Conservation (phyloP, 1,284 basidiomycete species). For the Entoloma clypeatum region DNA sequence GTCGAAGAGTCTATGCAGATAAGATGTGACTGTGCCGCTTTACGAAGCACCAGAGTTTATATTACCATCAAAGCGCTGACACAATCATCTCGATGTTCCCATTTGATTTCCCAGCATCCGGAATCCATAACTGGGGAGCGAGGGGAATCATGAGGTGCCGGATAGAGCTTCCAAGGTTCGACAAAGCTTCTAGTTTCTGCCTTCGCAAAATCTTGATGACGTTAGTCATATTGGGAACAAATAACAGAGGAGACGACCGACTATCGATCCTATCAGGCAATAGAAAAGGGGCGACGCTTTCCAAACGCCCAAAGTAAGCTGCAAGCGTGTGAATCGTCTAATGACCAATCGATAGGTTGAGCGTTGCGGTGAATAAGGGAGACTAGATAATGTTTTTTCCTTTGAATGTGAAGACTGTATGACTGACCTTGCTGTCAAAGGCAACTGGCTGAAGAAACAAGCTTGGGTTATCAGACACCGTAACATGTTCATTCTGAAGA, state of each 20-base stretch:
- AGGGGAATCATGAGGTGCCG: conserved; percentile 50
- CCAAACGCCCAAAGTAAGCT: conserved; percentile 53
- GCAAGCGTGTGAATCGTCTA: conserved; percentile 48
- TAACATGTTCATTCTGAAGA: conserved; percentile 19
- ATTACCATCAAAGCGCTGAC: conserved; percentile 65
- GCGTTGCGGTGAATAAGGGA: not conserved
- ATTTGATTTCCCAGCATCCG: conserved; percentile 71
- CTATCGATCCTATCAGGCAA: conserved; percentile 7
- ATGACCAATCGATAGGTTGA: not conserved
- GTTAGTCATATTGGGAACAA: conserved; percentile 3
- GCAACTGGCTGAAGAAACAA: conserved; percentile 53
- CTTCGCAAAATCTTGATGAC: conserved; percentile 7
- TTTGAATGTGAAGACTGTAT: conserved; percentile 4
- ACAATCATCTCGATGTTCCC: conserved; percentile 69
- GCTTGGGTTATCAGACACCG: conserved; percentile 21
- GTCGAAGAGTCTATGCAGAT: conserved; percentile 53
- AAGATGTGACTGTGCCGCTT: too few species aligned
- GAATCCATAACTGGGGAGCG: conserved; percentile 54
- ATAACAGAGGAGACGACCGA: conserved; percentile 4
- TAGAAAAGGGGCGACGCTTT: conserved; percentile 36
- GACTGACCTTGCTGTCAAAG: conserved; percentile 54
- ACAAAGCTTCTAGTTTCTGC: conserved; percentile 3
- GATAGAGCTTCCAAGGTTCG: conserved; percentile 28
- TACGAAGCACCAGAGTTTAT: too few species aligned
- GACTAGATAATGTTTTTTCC: not conserved